Base-by-base conservation (phyloP, 495 filamentous ascomycete species). In the Recurvomyces mirabilis region DNA sequence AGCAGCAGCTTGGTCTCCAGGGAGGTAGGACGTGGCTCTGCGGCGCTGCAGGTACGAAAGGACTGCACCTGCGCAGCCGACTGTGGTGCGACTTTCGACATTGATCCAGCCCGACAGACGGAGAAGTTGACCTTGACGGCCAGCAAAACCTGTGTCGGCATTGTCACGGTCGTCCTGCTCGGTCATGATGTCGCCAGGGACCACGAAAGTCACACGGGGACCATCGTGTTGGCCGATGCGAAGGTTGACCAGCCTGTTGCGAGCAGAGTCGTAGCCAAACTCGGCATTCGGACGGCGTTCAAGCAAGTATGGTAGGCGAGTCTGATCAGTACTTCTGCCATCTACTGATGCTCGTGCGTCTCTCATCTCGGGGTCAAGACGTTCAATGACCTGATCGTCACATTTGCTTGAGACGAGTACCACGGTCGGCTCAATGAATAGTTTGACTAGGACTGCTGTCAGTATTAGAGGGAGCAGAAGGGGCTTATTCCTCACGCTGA, bases 11-110 rank as follows among this genome's bases (percentile, higher is more conserved):
- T 61, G 53, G 35, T 77, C 74, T 5, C 72, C 69, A 10, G 77
- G 69, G 11, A 73, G 60, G 49, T 73, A 74, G 30, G 75, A 71
- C 0, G 71, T 70, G 11, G 77, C 68, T 61, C 73, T 75, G 41
- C 80, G 74, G 43, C 85, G 72, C 54, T 86, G 78, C 10, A 96
- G 56, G 47, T 93, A 87, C 3, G 73, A 73, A 25, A 98, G 68
- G 13, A 98, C 65, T 13, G 87, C 88, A 23, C 93, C 87, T 24
- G 81, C 82, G 57, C 91, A 96, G 0, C 88, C 86, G 30, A 84
- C 74, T 5, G 79, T 76, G 20, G 82, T 60, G 3, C 60, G 70
- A 54, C 84, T 94, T 11, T 88, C 82, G 42, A 93, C 64, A 51
- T 94, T 84, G 38, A 98, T 74, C 52, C 64, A 75, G 11, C 78